Evolutionary conservation across 305 asterid genomes (phyloP), one percentile per base, ranked within the genome.

Genomic region (Fraxinus dipetala): DNA sequence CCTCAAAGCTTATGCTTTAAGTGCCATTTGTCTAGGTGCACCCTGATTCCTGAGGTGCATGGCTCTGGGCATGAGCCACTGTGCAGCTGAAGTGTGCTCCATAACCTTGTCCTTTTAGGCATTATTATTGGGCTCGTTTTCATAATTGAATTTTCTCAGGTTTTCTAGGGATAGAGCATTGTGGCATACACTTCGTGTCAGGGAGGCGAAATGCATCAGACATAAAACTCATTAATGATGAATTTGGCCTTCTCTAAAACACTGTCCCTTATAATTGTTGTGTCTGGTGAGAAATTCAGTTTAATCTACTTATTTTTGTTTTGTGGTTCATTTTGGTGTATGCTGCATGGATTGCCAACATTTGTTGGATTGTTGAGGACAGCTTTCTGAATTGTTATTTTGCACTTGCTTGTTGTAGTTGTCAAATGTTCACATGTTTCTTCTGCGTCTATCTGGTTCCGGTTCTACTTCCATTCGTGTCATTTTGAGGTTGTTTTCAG

Each of bases 381-480:
- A 45, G 59, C 18, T 14, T 45, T 45, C 59, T 48, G 59, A 43
- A 45, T 45, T 45, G 56, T 45, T 45, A 13, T 13, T 45, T 45
- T 45, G 56, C 56, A 13, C 56, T 45, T 45, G 56, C 67, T 56
- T 56, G 26, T 56, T 45, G 18, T 48, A 48, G 59, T 48, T 48
- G 20, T 48, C 5, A 11, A 45, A 54, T 54, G 65, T 54, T 56
- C 10, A 56, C 67, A 0, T 18, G 0, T 5, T 56, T 56, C 67
- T 56, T 56, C 26, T 56, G 9, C 1, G 28, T 59, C 69, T 59
- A 7, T 59, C 69, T 6, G 61, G 22, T 45, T 45, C 56, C 26
- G 45, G 72, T 79, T 22, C n/a, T 13, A 34, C 76, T 24, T 78
- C 26, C 63, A 48, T 84, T 74, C 26, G 48, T 70, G 51, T 77